A percentile compares a stretch with the other conserved stretches of the same genome.
Conservation (phyloP, 2,329 filamentous ascomycete genomes). For the Colletotrichum lupini region DNA sequence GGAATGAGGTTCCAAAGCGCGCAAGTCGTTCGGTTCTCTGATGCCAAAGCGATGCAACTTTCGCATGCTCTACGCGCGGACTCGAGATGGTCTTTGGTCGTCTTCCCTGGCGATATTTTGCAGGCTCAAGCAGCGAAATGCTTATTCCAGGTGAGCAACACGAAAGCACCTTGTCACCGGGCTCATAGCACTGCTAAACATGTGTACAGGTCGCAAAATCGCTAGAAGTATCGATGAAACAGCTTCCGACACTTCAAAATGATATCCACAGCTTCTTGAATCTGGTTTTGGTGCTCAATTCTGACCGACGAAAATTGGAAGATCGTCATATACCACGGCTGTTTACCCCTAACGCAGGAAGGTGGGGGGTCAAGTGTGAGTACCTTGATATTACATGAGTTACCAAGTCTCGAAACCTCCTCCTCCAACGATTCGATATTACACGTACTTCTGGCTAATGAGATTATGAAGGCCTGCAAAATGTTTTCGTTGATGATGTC, state of each 20-base stretch:
- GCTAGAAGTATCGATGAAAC: background rate
- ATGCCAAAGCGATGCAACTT: constrained; percentile 67
- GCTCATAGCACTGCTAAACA: background rate
- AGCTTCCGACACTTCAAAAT: background rate
- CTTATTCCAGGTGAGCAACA: background rate
- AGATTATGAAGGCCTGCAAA: constrained; percentile 43
- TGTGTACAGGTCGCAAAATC: background rate
- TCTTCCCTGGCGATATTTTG: constrained; percentile 4
- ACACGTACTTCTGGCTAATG: too few relatives aligned
- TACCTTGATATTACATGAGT: background rate
- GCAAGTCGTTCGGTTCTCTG: constrained; percentile 69
- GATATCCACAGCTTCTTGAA: background rate
- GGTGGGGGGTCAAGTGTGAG: constrained; percentile 10
- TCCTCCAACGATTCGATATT: too few relatives aligned
- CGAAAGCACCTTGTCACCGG: background rate
- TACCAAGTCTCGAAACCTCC: too few relatives aligned
- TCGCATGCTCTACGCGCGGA: constrained; percentile 61
- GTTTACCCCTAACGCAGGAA: background rate
- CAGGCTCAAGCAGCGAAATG: background rate
- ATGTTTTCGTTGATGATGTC: constrained; percentile 65
- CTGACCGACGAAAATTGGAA: background rate
- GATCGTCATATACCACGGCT: constrained; percentile 10
- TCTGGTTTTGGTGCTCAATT: constrained; percentile 7
- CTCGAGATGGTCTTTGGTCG: constrained; percentile 52
- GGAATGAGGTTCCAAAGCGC: constrained; percentile 69